A percentile compares a stretch with the other conserved stretches of the same genome.
Conservation (phyloP, 1,139 yeast species). For the Kodamaea fungicola region DNA sequence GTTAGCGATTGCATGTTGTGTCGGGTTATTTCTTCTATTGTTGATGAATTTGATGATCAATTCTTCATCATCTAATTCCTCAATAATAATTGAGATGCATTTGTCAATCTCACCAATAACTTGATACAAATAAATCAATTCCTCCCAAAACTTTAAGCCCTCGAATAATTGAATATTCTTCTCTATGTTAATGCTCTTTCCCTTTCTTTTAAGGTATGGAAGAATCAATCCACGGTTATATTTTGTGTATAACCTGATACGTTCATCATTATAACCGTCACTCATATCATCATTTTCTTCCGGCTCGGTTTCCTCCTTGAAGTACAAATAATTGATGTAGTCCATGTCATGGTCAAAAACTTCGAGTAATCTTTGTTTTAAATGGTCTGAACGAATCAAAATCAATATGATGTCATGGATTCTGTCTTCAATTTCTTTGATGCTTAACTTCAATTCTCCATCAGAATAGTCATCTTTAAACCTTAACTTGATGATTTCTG, state of each 20-base stretch:
- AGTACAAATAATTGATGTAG: constrained; percentile 56
- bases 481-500: constrained; percentile 49
- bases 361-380: constrained; percentile 20
- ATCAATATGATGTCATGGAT: constrained; percentile 49
- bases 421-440: constrained; percentile 37
- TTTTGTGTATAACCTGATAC: constrained; percentile 62
- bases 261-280: constrained; percentile 49
- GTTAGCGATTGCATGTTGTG: constrained; percentile 58
- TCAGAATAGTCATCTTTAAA: constrained; percentile 28
- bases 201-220: constrained; percentile 47
- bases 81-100: constrained; percentile 75
- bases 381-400: constrained; percentile 47
- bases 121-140: constrained; percentile 78
- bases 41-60: constrained; percentile 66
- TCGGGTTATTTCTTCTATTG: constrained; percentile 61
- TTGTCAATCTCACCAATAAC: constrained; percentile 75
- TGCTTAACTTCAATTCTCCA: constrained; percentile 27
- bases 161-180: constrained; percentile 9
- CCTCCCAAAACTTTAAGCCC: constrained; percentile 46
- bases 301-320: constrained; percentile 41
- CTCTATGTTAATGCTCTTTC: constrained; percentile 8
- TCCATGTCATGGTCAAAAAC: constrained; percentile 45
- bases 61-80: constrained; percentile 72
- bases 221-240: constrained; percentile 53
- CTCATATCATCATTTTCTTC: constrained; percentile 2